Evolutionary conservation across 257 asterid genomes (phyloP).

Genomic region (Fraxinus americana): DNA sequence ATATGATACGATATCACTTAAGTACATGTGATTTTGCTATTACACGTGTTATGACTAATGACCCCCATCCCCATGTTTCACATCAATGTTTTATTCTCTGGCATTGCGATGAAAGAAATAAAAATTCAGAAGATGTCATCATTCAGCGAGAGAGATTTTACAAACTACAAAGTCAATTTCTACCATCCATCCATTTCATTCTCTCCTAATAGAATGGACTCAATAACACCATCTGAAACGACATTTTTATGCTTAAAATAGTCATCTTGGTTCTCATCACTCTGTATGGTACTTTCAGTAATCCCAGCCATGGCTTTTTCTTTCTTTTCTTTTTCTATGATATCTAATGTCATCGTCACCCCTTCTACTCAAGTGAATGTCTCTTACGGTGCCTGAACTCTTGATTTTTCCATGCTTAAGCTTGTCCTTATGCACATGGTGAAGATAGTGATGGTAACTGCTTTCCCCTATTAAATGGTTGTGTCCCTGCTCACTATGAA

Average conservation of each 20-base stretch:
- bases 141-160: not conserved
- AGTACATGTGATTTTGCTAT: not conserved
- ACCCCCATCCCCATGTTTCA: not conserved
- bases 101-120: not conserved
- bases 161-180: constrained; percentile 8
- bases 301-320: constrained; percentile 30
- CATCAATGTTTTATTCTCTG: not conserved
- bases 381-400: constrained; percentile 38
- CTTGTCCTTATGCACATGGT: constrained; percentile 73
- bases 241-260: constrained; percentile 27
- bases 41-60: not conserved
- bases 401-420: constrained; percentile 58
- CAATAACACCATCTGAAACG: not conserved
- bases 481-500: constrained; percentile 37
- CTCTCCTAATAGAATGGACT: not conserved
- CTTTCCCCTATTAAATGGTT: constrained; percentile 40
- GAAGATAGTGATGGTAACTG: constrained; percentile 62
- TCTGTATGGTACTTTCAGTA: constrained; percentile 16
- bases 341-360: constrained; percentile 41
- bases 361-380: constrained; percentile 31
- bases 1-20: not conserved
- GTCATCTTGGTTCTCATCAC: constrained; percentile 31
- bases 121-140: constrained; percentile 4
- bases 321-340: constrained; percentile 44
- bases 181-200: constrained; percentile 11